These are phyloP conservation scores for Trichoderma virens DNA, from an alignment of 495 filamentous ascomycete species.

Conservation along the genomic window DNA sequence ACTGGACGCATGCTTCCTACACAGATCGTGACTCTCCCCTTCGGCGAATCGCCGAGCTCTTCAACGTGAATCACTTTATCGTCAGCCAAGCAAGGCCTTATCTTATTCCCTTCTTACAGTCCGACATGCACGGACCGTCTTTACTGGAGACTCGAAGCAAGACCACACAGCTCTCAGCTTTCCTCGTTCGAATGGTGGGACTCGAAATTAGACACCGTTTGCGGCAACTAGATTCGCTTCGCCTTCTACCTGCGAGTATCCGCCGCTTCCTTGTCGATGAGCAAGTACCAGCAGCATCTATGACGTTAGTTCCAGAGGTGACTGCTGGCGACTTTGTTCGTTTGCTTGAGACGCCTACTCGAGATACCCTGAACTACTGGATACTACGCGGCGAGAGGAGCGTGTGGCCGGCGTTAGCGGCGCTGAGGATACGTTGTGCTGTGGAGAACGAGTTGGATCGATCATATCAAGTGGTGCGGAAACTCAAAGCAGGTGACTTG, in stretches of 20 bases:
- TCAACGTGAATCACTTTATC: slow-evolving; percentile 89
- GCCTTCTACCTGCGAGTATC: slow-evolving; percentile 58
- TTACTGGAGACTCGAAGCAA: slow-evolving; percentile 49
- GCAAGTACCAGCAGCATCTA: slow-evolving; percentile 67
- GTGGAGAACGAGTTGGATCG: slow-evolving; percentile 82
- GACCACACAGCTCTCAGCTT: slow-evolving; percentile 49
- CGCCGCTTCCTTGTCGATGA: slow-evolving; percentile 83
- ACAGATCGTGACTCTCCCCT: slow-evolving; percentile 74
- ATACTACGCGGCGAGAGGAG: slow-evolving; percentile 75
- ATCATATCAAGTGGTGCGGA: slow-evolving; percentile 70
- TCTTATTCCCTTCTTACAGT: slow-evolving; percentile 75
- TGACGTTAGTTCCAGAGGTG: slow-evolving; percentile 80
- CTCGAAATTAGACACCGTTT: slow-evolving; percentile 78
- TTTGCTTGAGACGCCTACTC: slow-evolving; percentile 72
- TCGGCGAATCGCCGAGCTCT: slow-evolving; percentile 76
- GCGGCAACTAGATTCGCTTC: slow-evolving; percentile 70
- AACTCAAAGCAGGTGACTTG: slow-evolving; percentile 43
- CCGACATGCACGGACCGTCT: slow-evolving; percentile 70
- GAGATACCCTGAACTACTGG: slow-evolving; percentile 74
- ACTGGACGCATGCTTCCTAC: slow-evolving; percentile 62
- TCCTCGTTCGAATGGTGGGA: slow-evolving; percentile 60
- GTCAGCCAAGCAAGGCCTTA: slow-evolving; percentile 73
- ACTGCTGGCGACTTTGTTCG: slow-evolving; percentile 61
- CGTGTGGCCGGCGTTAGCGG: slow-evolving; percentile 87
- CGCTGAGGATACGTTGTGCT: slow-evolving; percentile 74